Evolutionary conservation across 2,329 filamentous ascomycete genomes (phyloP).

Genomic region (Sclerotinia nivalis): DNA sequence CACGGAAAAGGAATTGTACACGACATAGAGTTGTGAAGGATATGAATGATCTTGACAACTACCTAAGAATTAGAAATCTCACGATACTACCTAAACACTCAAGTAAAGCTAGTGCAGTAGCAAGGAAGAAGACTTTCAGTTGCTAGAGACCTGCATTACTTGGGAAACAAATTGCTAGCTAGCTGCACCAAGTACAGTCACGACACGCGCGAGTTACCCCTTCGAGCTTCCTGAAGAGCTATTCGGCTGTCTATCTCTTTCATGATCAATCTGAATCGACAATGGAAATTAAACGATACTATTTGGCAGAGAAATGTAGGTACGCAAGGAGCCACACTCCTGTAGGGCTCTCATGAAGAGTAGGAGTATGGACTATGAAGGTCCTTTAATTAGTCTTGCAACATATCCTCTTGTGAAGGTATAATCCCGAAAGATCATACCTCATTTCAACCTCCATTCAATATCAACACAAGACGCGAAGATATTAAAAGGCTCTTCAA

Average conservation of each 20-base stretch:
- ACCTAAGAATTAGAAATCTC: not conserved
- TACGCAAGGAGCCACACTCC: constrained; percentile 55
- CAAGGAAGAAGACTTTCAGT: not conserved
- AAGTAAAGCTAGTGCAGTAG: not conserved
- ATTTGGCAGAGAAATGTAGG: constrained; percentile 45
- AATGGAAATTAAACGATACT: not conserved
- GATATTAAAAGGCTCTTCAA: constrained; percentile 46
- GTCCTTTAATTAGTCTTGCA: constrained; percentile 51
- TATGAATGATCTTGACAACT: too few relatives aligned
- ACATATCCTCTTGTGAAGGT: constrained; percentile 43
- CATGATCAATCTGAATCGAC: not conserved
- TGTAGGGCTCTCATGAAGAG: constrained; percentile 47
- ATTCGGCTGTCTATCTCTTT: not conserved
- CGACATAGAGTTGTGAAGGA: too few relatives aligned
- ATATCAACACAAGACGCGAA: constrained; percentile 50
- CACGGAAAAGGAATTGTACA: too few relatives aligned
- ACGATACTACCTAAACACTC: not conserved
- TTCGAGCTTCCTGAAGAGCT: not conserved
- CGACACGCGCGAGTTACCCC: not conserved
- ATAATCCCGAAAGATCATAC: constrained; percentile 39
- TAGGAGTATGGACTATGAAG: constrained; percentile 57
- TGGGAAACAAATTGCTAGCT: not conserved
- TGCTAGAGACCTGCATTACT: too few relatives aligned
- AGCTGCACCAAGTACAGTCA: not conserved
- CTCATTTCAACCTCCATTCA: constrained; percentile 46